These are phyloP conservation scores for Vinca major DNA, from an alignment of 305 asterid genomes.

Conservation along the genomic window DNA sequence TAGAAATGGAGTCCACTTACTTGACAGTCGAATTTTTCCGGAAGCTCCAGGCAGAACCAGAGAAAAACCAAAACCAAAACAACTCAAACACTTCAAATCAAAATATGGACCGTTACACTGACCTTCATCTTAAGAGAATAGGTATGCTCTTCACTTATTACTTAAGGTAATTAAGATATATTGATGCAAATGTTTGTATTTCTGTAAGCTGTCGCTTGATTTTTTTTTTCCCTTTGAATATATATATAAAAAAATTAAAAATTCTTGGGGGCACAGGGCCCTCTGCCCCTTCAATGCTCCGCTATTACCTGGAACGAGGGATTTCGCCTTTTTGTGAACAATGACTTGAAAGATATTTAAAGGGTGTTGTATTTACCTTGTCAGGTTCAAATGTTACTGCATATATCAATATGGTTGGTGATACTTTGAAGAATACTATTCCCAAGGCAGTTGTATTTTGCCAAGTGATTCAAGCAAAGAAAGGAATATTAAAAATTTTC, in stretches of 20 bases:
- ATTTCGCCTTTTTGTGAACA: no score
- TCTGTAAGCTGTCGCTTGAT: background rate
- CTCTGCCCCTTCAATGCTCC: no score
- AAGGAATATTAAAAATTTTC: constrained; percentile 58
- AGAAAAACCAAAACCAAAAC: constrained; percentile 33
- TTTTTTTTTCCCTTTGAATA: no score
- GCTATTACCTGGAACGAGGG: no score
- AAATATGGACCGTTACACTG: constrained; percentile 70
- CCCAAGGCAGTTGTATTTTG: constrained; percentile 97
- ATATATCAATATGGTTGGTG: constrained; percentile 77
- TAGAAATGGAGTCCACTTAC: constrained; percentile 94
- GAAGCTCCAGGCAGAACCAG: constrained; percentile 79
- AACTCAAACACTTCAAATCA: constrained; percentile 17
- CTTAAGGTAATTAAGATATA: no score
- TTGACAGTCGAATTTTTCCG: constrained; percentile 89
- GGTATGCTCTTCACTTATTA: constrained; percentile 30
- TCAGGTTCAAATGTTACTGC: constrained; percentile 79
- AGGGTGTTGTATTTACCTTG: no score
- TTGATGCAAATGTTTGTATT: no score
- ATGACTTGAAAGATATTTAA: no score
- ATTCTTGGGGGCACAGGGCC: no score
- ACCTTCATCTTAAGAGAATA: constrained; percentile 63
- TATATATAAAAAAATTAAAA: no score
- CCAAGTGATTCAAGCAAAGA: constrained; percentile 89
- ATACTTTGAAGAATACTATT: constrained; percentile 63